These are phyloP conservation scores for Dothiorella sarmentorum DNA, from an alignment of 2,329 filamentous ascomycete species.

Conservation along the genomic window DNA sequence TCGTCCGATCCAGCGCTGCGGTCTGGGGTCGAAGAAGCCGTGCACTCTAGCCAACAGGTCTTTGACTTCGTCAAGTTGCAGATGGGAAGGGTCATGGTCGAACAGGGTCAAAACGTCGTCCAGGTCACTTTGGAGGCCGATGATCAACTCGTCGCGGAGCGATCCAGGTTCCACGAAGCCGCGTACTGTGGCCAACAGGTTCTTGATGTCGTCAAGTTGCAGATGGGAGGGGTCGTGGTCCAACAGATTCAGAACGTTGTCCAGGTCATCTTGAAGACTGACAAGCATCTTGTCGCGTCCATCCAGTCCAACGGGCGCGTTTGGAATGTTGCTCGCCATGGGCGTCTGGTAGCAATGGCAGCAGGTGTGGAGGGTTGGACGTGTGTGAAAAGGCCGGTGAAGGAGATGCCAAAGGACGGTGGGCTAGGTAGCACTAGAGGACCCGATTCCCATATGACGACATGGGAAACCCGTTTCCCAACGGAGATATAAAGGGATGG, in stretches of 20 bases:
- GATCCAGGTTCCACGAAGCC: not conserved
- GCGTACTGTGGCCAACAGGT: not conserved
- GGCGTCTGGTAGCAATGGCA: not conserved
- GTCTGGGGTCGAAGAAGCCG: not conserved
- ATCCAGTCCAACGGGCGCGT: too few relatives aligned
- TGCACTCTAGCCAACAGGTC: not conserved
- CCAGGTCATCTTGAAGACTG: not conserved
- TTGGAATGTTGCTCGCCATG: not conserved
- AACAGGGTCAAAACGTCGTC: not conserved
- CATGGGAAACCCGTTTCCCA: too few relatives aligned
- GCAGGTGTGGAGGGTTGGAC: not conserved
- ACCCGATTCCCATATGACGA: too few relatives aligned
- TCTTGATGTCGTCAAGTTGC: not conserved
- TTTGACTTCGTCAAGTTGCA: not conserved
- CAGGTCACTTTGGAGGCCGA: not conserved
- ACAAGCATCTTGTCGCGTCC: too few relatives aligned
- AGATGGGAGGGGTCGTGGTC: not conserved
- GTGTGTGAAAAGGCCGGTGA: not conserved
- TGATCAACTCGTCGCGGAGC: too few relatives aligned
- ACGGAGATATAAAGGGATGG: too few relatives aligned
- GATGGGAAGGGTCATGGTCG: not conserved
- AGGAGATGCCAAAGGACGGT: not conserved
- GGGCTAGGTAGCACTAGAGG: too few relatives aligned
- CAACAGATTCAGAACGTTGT: not conserved
- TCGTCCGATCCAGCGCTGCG: not conserved